Evolutionary conservation across 805 yeast species (phyloP), one percentile per base, ranked within the genome.

Genomic region (Ogataea siamensis): DNA sequence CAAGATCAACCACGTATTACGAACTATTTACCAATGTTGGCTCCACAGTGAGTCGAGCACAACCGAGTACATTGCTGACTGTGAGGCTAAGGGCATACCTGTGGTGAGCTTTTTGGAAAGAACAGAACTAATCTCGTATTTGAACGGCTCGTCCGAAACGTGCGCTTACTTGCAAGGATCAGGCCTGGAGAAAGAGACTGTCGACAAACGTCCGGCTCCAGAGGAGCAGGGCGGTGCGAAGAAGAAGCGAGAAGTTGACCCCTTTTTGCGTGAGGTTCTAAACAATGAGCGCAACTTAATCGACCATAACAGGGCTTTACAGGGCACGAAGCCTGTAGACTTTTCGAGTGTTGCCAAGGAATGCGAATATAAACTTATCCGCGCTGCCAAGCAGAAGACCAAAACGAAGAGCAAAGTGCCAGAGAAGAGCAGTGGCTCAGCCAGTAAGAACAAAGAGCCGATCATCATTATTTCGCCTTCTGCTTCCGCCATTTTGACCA

Each of bases 71-170:
- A 74, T 87, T 43, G 73, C 79, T 8, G 80, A 76, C 25, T 86
- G 96, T 47, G 82, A 78, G 51, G 73, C 71, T 34, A 65, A 73
- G 26, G 71, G 75, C 3, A 71, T 91, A 22, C 70, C 78, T 2
- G 86, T 86, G 46, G 74, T 91, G 56, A 79, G 86, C 40, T 89
- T 91, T 55, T 63, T 86, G 57, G 95, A 87, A 52, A 80, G 94
- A 62, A 80, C 87, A 7, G 96, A 91, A 56, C 71, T 91, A 44
- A 71, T 83, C 38, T 74, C 86, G 20, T 89, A 93, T 88, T 70
- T 91, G 35, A 74, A 73, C 43, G 96, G 96, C 3, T 70, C 76
- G 14, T 67, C 79, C 3, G 77, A 71, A 25, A 68, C 72, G 16
- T 78, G 86, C 46, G 74, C 77, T 37, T 80, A 73, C 55, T 62